Percentiles rank a stretch among this genome's conserved stretches.
These are phyloP conservation scores for Saraca asoca DNA, from an alignment of 331 rosid species.

Conservation along the genomic window DNA sequence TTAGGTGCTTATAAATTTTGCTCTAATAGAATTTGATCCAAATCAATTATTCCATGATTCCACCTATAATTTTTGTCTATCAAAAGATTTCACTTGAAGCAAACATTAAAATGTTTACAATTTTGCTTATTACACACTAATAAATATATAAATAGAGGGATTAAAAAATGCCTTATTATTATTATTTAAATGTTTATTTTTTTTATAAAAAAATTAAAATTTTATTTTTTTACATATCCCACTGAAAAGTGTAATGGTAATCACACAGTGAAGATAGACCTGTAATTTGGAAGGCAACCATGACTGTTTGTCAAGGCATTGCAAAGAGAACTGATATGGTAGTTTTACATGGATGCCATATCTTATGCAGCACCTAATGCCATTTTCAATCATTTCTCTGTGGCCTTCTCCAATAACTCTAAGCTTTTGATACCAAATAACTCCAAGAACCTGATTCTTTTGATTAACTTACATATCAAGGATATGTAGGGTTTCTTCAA, in stretches of 20 bases:
- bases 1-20: too few species aligned
- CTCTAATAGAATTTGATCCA: too few species aligned
- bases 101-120: too few species aligned
- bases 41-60: too few species aligned
- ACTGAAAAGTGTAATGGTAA: not conserved
- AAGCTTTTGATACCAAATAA: slow-evolving; percentile 16
- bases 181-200: too few species aligned
- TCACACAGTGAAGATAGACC: slow-evolving; percentile 17
- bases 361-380: slow-evolving; percentile 27
- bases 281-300: slow-evolving; percentile 25
- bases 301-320: slow-evolving; percentile 20
- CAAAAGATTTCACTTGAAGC: too few species aligned
- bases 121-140: too few species aligned
- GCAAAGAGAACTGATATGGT: not conserved
- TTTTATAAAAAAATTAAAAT: not conserved
- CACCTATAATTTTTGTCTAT: too few species aligned
- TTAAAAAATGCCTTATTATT: too few species aligned
- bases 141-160: too few species aligned
- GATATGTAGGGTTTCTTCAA: not conserved
- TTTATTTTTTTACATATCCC: too few species aligned
- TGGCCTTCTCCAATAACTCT: not conserved
- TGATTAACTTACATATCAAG: not conserved
- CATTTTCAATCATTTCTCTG: slow-evolving; percentile 3
- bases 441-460: slow-evolving; percentile 1
- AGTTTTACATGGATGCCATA: not conserved